Evolutionary conservation across 179 eudicot species (phyloP).

Genomic region (Corrigiola litoralis): DNA sequence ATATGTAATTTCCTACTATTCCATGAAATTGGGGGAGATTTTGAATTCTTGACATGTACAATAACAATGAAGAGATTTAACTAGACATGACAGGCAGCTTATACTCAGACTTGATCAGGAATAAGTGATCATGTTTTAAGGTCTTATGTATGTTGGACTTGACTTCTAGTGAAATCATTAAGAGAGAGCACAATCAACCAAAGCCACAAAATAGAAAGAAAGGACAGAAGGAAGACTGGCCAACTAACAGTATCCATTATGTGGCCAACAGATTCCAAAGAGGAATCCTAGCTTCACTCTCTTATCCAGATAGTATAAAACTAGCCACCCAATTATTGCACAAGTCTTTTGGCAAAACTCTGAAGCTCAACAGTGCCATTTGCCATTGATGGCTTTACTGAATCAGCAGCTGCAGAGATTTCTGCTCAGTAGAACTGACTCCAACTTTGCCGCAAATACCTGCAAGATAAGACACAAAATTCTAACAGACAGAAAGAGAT

Average conservation of each 20-base stretch:
- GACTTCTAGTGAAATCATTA: neutral
- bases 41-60: no score
- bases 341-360: conserved; percentile 17
- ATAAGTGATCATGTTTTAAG: neutral
- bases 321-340: conserved; percentile 13
- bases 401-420: conserved; percentile 65
- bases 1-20: no score
- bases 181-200: conserved; percentile 1
- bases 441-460: conserved; percentile 17
- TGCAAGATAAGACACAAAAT: conserved; percentile 29
- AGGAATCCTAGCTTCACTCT: conserved; percentile 37
- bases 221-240: neutral
- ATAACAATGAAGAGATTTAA: no score
- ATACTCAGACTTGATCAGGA: neutral
- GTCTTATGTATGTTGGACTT: neutral
- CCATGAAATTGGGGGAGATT: no score
- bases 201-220: conserved; percentile 17
- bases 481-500: conserved; percentile 26
- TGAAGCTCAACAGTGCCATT: conserved; percentile 2
- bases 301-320: conserved; percentile 37
- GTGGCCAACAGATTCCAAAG: conserved; percentile 4
- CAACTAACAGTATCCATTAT: neutral
- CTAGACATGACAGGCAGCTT: no score
- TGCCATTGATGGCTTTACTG: conserved; percentile 53
- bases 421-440: conserved; percentile 33